phyloP scores from a whole-genome alignment of 805 yeast species.

The Metschnikowia aberdeeniae region DNA sequence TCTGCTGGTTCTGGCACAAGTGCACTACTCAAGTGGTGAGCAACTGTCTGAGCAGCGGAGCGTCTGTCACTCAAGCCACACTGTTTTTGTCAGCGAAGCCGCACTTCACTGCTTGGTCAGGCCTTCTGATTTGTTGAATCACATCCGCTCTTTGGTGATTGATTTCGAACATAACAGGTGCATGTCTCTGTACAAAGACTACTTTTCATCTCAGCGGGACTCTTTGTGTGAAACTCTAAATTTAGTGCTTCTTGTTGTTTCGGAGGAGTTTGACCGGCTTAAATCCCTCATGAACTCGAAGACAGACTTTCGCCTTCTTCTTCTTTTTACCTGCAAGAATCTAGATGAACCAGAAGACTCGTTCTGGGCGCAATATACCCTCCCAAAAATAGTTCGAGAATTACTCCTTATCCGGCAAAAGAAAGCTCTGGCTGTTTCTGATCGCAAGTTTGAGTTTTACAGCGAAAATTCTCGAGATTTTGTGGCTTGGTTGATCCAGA shows the following conservation, averaged over 20 bases:
- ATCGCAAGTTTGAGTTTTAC: neutral
- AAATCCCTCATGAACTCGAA: neutral
- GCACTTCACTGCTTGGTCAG: constrained; percentile 5
- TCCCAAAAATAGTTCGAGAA: neutral
- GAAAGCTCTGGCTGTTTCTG: neutral
- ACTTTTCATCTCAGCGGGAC: neutral
- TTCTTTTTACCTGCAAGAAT: constrained; percentile 1
- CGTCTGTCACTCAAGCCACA: constrained; percentile 1
- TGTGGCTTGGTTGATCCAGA: constrained; percentile 11
- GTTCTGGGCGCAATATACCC: constrained; percentile 7
- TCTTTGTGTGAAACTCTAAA: neutral
- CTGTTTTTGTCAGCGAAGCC: constrained; percentile 6
- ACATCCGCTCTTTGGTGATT: neutral
- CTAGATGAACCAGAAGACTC: neutral
- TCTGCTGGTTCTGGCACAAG: constrained; percentile 8
- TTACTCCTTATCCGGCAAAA: neutral
- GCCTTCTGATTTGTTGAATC: neutral
- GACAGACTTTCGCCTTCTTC: constrained; percentile 13
- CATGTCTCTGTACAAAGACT: neutral
- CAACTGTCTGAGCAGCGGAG: constrained; percentile 3
- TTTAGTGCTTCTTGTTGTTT: neutral
- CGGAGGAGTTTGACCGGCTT: constrained; percentile 1
- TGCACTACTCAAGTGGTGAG: constrained; percentile 1
- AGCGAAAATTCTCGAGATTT: constrained; percentile 1
- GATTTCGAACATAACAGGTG: neutral